A percentile compares a stretch with the other conserved stretches of the same genome.
Evolutionary conservation across 2,329 filamentous ascomycete genomes (phyloP).

Genomic region (Didymella glomerata): DNA sequence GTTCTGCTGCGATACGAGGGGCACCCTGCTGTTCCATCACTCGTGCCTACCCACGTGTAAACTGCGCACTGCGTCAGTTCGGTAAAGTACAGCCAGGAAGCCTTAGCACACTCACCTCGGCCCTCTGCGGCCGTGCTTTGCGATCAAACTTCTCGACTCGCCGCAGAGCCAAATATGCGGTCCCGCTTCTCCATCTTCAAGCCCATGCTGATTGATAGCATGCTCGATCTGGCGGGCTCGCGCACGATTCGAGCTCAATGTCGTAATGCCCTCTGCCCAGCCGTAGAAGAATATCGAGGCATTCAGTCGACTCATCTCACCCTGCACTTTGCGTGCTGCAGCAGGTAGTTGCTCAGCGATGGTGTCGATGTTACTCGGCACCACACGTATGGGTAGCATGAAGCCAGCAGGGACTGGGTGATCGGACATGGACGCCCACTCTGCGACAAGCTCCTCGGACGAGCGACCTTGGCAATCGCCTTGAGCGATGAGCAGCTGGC

Average conservation of each 20-base stretch:
- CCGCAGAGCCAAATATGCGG: constrained; percentile 72
- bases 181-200: constrained; percentile 62
- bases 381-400: constrained; percentile 67
- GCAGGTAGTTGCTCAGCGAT: constrained; percentile 53
- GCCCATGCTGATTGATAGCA: constrained; percentile 62
- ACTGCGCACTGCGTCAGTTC: not conserved
- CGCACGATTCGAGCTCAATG: constrained; percentile 74
- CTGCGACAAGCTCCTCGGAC: constrained; percentile 25
- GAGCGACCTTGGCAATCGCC: constrained; percentile 31
- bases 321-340: constrained; percentile 55
- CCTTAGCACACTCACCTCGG: not conserved
- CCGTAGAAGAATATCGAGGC: constrained; percentile 75
- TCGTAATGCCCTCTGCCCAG: constrained; percentile 70
- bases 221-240: constrained; percentile 72
- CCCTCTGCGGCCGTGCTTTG: constrained; percentile 57
- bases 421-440: constrained; percentile 58
- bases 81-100: not conserved
- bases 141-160: constrained; percentile 71
- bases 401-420: constrained; percentile 63
- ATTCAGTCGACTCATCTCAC: constrained; percentile 68
- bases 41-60: constrained; percentile 3
- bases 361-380: constrained; percentile 57
- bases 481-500: constrained; percentile 65
- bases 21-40: not conserved
- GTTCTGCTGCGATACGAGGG: no score